Conservation (phyloP, 306 rosid species). For the Hylodesmum podocarpum region DNA sequence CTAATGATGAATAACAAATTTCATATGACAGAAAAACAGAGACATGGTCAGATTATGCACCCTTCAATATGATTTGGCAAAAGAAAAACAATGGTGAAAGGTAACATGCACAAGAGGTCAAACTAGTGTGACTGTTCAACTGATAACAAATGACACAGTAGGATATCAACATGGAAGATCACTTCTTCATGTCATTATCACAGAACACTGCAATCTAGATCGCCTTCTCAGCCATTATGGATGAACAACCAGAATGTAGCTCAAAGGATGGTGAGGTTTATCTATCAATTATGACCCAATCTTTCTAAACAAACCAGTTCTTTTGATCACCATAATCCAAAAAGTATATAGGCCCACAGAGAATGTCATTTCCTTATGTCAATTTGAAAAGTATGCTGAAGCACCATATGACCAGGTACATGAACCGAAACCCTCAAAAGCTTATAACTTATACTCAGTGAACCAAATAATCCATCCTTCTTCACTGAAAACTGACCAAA, state of each 20-base stretch:
- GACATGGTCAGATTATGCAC: conserved; percentile 3
- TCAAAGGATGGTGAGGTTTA: background rate
- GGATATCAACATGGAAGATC: conserved; percentile 8
- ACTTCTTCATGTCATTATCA: background rate
- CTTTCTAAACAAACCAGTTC: background rate
- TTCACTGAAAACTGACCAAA: background rate
- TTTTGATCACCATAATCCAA: background rate
- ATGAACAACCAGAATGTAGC: background rate
- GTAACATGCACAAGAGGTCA: background rate
- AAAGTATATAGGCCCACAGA: background rate
- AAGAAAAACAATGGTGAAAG: background rate
- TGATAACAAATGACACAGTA: background rate
- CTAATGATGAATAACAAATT: background rate
- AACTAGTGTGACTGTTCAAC: background rate
- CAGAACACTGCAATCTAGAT: background rate
- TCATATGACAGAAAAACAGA: background rate
- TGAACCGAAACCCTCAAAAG: background rate
- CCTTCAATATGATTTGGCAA: background rate
- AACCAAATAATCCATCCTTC: background rate
- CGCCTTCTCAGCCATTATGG: background rate
- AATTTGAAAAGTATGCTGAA: background rate
- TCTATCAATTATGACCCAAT: background rate
- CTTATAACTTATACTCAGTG: background rate
- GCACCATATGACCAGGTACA: background rate
- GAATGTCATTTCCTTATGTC: background rate